These are phyloP conservation scores for Xylaria sp. DNA, from an alignment of 2,329 filamentous ascomycete species.

Conservation along the genomic window DNA sequence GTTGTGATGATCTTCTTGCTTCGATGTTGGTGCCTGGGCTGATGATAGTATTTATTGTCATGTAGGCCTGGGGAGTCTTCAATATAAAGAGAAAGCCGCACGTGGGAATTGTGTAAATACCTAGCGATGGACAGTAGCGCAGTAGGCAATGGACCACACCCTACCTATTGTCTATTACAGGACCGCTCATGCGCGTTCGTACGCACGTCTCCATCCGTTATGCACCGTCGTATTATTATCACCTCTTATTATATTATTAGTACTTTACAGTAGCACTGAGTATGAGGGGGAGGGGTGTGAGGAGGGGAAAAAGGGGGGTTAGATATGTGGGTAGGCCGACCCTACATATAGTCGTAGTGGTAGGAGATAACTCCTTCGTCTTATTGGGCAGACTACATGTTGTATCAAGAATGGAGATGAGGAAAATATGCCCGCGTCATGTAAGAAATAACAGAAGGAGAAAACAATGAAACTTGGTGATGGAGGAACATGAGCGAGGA, in stretches of 20 bases:
- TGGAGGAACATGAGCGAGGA: conserved; percentile 16
- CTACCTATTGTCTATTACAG: not conserved
- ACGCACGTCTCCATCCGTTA: not conserved
- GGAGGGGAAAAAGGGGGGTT: not conserved
- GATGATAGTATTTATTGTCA: no score
- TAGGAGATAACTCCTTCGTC: not conserved
- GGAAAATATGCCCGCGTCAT: not conserved
- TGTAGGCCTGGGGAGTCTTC: no score
- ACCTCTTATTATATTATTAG: conserved; percentile 1
- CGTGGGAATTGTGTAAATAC: not conserved
- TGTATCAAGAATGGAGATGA: conserved; percentile 7
- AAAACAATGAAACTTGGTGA: conserved; percentile 13
- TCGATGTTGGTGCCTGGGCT: not conserved
- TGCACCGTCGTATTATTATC: conserved; percentile 4
- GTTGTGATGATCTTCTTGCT: not conserved
- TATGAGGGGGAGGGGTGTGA: not conserved
- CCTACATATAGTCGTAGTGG: not conserved
- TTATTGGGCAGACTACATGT: not conserved
- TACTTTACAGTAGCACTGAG: not conserved
- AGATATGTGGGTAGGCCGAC: no score
- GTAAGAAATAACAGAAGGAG: not conserved
- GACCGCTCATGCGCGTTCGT: conserved; percentile 2
- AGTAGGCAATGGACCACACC: not conserved
- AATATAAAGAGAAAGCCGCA: conserved; percentile 13
- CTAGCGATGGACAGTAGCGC: not conserved